Evolutionary conservation across 495 filamentous ascomycete genomes (phyloP).

Genomic region (Lophiostoma macrostomum): DNA sequence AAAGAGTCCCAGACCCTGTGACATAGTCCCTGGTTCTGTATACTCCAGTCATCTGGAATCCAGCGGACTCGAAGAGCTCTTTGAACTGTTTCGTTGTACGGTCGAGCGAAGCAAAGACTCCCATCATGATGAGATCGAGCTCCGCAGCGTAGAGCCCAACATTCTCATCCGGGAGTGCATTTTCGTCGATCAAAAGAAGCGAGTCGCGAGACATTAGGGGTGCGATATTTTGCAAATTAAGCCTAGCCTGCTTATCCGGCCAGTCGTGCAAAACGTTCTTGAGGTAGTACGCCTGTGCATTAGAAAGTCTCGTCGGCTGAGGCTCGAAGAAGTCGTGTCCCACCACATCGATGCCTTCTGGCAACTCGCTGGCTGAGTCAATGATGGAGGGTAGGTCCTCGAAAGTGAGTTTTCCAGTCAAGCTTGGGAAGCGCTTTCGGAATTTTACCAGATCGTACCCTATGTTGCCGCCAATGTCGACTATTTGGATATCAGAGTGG

Average conservation of each 20-base stretch:
- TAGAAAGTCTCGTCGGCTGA: not conserved
- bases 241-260: constrained; percentile 9
- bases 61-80: not conserved
- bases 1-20: no score
- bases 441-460: not conserved
- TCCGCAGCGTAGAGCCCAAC: not conserved
- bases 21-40: no score
- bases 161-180: not conserved
- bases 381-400: not conserved
- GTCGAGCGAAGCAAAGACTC: not conserved
- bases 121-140: constrained; percentile 10
- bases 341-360: not conserved
- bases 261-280: constrained; percentile 12
- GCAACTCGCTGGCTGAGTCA: not conserved
- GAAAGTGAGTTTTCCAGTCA: not conserved
- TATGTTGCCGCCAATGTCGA: constrained; percentile 1
- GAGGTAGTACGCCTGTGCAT: constrained; percentile 10
- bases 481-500: not conserved
- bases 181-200: constrained; percentile 8
- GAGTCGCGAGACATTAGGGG: constrained; percentile 5
- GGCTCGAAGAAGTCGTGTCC: constrained; percentile 3
- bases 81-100: not conserved
- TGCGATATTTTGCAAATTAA: not conserved
- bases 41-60: no score
- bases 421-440: not conserved